These are phyloP conservation scores for Sporothrix globosa DNA, from an alignment of 2,329 filamentous ascomycete genomes.

Conservation along the genomic window DNA sequence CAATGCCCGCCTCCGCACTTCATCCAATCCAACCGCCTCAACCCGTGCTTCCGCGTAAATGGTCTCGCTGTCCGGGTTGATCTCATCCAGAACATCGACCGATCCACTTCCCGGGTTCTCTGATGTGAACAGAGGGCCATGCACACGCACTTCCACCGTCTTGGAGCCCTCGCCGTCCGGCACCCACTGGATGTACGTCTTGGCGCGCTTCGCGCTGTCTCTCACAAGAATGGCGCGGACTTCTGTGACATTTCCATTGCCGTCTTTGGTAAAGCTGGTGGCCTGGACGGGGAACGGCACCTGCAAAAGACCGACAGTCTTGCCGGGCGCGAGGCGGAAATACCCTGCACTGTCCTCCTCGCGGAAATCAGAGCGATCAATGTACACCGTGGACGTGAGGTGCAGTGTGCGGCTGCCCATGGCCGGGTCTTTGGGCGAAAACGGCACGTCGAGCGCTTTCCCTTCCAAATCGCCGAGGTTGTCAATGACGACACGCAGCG, in stretches of 20 bases:
- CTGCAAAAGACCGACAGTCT: slow-evolving; percentile 71
- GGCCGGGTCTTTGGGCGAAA: slow-evolving; percentile 75
- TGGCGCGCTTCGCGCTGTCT: slow-evolving; percentile 70
- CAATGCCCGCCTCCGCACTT: slow-evolving; percentile 71
- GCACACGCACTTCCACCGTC: slow-evolving; percentile 74
- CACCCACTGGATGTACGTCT: slow-evolving; percentile 92
- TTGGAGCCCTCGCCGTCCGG: slow-evolving; percentile 57
- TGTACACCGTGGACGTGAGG: slow-evolving; percentile 69
- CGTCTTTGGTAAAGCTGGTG: slow-evolving; percentile 68
- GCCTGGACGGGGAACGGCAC: slow-evolving; percentile 71
- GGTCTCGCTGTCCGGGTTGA: slow-evolving; percentile 81
- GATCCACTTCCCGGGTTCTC: slow-evolving; percentile 77
- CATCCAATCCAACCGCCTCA: slow-evolving; percentile 74
- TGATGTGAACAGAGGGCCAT: slow-evolving; percentile 83
- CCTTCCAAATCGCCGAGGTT: slow-evolving; percentile 60
- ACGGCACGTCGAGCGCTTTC: slow-evolving; percentile 68
- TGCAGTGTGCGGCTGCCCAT: slow-evolving; percentile 68
- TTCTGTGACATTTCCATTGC: slow-evolving; percentile 55
- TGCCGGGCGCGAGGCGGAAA: slow-evolving; percentile 75
- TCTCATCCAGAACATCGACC: slow-evolving; percentile 81
- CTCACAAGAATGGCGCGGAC: slow-evolving; percentile 71
- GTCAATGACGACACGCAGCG: slow-evolving; percentile 79
- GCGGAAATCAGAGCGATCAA: slow-evolving; percentile 78
- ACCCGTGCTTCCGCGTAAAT: slow-evolving; percentile 78
- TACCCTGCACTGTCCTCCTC: slow-evolving; percentile 72